Conservation (phyloP, 805 yeast species). For the Starmerella roubikii region DNA sequence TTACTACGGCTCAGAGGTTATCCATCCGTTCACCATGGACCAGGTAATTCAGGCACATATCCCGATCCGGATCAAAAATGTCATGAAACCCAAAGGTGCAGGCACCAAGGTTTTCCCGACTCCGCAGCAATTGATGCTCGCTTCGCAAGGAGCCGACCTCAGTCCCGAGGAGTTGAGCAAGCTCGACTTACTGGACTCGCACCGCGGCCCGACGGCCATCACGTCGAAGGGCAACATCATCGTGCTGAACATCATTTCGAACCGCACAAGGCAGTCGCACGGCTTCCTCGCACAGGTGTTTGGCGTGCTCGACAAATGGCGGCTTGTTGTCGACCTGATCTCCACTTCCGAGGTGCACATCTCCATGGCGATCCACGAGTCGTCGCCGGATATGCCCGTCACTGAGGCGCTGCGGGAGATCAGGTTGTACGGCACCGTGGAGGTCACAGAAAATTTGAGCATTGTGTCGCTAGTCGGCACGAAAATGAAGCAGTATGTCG, state of each 20-base stretch:
- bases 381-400: conserved; percentile 45
- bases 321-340: conserved; percentile 84
- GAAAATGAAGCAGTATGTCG: conserved; percentile 92
- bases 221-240: conserved; percentile 88
- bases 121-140: conserved; percentile 4
- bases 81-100: conserved; percentile 78
- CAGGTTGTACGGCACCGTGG: conserved; percentile 72
- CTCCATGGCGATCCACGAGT: conserved; percentile 85
- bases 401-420: conserved; percentile 67
- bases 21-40: conserved; percentile 98
- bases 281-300: conserved; percentile 90
- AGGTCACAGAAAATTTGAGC: conserved; percentile 73
- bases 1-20: conserved; percentile 94
- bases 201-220: conserved; percentile 66
- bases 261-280: conserved; percentile 81
- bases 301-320: conserved; percentile 67
- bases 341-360: conserved; percentile 97
- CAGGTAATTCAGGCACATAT: conserved; percentile 92
- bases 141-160: neutral
- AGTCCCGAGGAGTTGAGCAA: conserved; percentile 32
- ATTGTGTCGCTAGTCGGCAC: conserved; percentile 91
- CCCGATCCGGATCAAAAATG: conserved; percentile 94
- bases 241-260: conserved; percentile 85
- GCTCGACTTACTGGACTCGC: neutral
- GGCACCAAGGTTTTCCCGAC: conserved; percentile 95